Evolutionary conservation across 78 protist genomes (phyloP), one percentile per base, ranked within the genome.

Genomic region (Bodo saltans): DNA sequence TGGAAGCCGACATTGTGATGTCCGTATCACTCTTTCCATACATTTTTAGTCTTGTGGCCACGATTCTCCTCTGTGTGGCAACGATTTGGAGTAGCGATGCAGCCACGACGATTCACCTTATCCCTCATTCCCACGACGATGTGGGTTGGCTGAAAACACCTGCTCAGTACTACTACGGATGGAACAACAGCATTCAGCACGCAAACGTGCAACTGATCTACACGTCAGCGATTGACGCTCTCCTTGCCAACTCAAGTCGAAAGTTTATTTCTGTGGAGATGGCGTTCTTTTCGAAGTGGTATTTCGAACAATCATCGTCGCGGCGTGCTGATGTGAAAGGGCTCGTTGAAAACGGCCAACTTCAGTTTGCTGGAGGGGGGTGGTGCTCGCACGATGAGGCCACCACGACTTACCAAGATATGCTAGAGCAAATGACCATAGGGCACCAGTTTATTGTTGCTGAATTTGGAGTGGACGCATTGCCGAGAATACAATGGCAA

Each of bases 71-170:
- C n/a, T n/a, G n/a, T n/a, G n/a, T n/a, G n/a, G n/a, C n/a, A n/a
- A n/a, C n/a, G n/a, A n/a, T n/a, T n/a, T n/a, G n/a, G n/a, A n/a
- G n/a, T n/a, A n/a, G n/a, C n/a, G n/a, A n/a, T n/a, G n/a, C n/a
- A n/a, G n/a, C n/a, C n/a, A n/a, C n/a, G n/a, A n/a, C n/a, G n/a
- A n/a, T 83, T 29, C 75, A 71, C 78, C 4, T 83, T 42, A 72
- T 83, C 33, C 74, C 87, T 0, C 92, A 88, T 78, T 25, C 72
- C 32, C 86, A 74, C 69, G 88, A 90, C 87, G 97, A 92, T 83
- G 90, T 84, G 12, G 97, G 96, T 0, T 95, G 98, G 98, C 88
- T 91, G 74, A 88, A 84, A 71, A 95, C 96, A 8, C 93, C 91
- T 28, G 98, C 92, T 79, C 91, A 92, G 79, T 93, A 93, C 88